Conservation (phyloP, 306 rosid species). For the Trichosanthes truncata region DNA sequence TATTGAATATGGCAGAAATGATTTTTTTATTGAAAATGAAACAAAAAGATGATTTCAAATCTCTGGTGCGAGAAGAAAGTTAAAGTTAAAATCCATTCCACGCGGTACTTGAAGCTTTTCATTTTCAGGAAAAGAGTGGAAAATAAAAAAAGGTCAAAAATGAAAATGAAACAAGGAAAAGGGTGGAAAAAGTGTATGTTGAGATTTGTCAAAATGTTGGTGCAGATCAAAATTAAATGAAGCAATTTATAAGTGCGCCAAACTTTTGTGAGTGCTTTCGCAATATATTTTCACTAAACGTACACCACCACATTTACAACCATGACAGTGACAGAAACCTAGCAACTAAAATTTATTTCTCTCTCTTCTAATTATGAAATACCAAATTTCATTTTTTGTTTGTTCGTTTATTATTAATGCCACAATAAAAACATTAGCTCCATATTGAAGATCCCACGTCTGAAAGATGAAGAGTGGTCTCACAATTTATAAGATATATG, state of each 20-base stretch:
- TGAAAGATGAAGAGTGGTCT: too few species aligned
- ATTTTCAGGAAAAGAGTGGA: neutral
- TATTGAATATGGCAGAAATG: too few species aligned
- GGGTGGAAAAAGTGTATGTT: neutral
- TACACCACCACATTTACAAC: neutral
- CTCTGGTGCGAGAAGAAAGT: too few species aligned
- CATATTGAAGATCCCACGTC: too few species aligned
- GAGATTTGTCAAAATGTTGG: neutral
- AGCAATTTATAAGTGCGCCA: neutral
- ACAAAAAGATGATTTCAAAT: too few species aligned
- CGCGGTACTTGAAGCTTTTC: neutral
- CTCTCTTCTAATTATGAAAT: neutral
- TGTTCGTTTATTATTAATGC: neutral
- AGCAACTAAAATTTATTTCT: neutral
- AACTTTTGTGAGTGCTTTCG: neutral
- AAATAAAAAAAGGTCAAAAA: too few species aligned
- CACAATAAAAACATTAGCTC: neutral
- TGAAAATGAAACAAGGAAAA: too few species aligned
- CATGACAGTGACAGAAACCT: constrained; percentile 6
- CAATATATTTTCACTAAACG: neutral
- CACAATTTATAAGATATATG: too few species aligned
- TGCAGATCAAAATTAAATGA: neutral
- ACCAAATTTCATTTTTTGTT: neutral
- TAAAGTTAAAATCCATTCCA: neutral
- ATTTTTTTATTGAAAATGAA: too few species aligned